phyloP scores from a whole-genome alignment of 345 rosid genomes.

The Anacardium occidentale region DNA sequence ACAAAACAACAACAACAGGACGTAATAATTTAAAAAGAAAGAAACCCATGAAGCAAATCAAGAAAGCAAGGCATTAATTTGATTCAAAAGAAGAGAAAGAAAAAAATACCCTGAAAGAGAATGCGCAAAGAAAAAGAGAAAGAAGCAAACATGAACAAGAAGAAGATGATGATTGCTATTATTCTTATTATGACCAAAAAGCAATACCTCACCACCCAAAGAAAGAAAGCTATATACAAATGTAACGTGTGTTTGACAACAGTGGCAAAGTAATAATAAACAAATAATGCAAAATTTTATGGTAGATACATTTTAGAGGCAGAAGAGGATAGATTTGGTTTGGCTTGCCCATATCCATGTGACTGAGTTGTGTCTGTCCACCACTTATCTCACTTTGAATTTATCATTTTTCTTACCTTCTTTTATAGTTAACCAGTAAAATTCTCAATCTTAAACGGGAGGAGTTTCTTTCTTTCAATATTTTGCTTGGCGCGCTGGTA shows the following conservation, averaged over 20 bases:
- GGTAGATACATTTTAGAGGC: no score
- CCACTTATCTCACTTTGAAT: neutral
- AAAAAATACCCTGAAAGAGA: constrained; percentile 3
- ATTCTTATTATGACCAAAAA: neutral
- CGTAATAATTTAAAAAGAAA: neutral
- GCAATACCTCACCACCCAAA: neutral
- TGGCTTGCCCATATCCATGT: neutral
- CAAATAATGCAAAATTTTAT: no score
- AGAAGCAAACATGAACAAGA: neutral
- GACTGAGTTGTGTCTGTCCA: neutral
- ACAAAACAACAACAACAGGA: neutral
- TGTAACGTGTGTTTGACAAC: neutral
- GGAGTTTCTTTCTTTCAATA: neutral
- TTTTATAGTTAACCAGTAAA: neutral
- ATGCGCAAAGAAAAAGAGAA: neutral
- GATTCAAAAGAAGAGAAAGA: neutral
- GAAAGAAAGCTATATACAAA: neutral
- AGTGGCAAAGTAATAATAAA: neutral
- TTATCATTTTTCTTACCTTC: neutral
- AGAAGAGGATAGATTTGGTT: neutral
- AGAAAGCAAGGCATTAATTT: neutral
- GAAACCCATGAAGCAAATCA: constrained; percentile 5
- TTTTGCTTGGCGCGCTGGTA: constrained; percentile 1
- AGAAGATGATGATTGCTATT: no score
- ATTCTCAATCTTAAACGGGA: neutral